phyloP scores from a whole-genome alignment of 1,284 basidiomycete species.

The Trichosporon inkin region DNA sequence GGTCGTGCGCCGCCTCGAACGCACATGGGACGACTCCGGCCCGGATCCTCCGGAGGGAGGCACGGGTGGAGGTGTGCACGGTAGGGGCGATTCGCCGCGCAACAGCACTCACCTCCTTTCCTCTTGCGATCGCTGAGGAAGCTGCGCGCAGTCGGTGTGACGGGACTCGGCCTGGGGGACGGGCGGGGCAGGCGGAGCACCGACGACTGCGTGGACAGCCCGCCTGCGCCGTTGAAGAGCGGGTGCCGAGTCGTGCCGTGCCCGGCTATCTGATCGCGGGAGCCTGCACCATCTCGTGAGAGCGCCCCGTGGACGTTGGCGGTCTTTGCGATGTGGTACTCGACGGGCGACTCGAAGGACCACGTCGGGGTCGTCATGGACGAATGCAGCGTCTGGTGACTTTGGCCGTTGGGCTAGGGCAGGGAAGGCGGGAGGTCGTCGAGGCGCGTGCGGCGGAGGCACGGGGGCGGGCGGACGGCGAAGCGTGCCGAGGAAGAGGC shows the following conservation, averaged over 20 bases:
- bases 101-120: neutral
- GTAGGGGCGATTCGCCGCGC: neutral
- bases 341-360: conserved; percentile 17
- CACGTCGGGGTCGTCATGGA: conserved; percentile 9
- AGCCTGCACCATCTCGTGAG: conserved; percentile 5
- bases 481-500: too few relatives aligned
- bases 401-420: neutral
- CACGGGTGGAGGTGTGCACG: neutral
- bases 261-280: neutral
- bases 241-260: neutral
- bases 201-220: neutral
- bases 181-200: neutral
- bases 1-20: too few relatives aligned
- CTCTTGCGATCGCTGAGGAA: neutral
- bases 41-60: too few relatives aligned
- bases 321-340: conserved; percentile 16
- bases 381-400: neutral
- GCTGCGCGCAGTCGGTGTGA: conserved; percentile 1
- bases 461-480: too few relatives aligned
- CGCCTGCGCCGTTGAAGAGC: neutral
- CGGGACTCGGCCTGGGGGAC: neutral
- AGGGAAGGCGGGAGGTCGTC: neutral
- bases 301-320: neutral
- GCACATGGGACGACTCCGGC: too few relatives aligned
- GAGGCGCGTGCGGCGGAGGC: neutral